Percentiles rank a stretch among this genome's conserved stretches.
Evolutionary conservation across 176 grass and related monocot genomes (phyloP).

Genomic region (Triticum urartu): DNA sequence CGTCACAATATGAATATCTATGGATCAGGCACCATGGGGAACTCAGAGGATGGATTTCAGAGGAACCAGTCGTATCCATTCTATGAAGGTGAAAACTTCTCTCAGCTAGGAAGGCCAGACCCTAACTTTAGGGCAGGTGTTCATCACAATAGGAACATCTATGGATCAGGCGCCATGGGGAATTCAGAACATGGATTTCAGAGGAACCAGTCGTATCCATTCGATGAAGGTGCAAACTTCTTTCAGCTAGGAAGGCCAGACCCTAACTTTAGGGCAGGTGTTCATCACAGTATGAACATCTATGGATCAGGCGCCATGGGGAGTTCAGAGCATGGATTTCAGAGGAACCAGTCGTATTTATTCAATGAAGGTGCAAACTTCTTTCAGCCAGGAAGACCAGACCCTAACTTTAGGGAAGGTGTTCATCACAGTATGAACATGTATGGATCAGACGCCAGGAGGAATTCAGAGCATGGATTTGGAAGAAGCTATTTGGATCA

Average conservation of each 20-base stretch:
- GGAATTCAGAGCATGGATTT: constrained; percentile 4
- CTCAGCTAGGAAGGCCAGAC: background rate
- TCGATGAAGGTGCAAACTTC: background rate
- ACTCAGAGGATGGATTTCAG: too few species aligned
- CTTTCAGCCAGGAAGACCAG: background rate
- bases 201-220: background rate
- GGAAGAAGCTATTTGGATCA: constrained; percentile 11
- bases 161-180: background rate
- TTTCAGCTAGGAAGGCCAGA: constrained; percentile 3
- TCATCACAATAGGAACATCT: background rate
- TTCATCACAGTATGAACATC: background rate
- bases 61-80: too few species aligned
- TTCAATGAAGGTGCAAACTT: background rate
- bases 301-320: background rate
- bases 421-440: background rate
- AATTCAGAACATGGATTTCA: too few species aligned
- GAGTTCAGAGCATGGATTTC: background rate
- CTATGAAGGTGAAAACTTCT: background rate
- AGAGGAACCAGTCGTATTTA: background rate
- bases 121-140: background rate
- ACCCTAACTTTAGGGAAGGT: background rate
- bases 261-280: background rate
- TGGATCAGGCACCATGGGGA: background rate
- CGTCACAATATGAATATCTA: background rate
- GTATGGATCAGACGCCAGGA: background rate